Evolutionary conservation across 2,329 filamentous ascomycete species (phyloP), one percentile per base, ranked within the genome.

Genomic region (Metarhizium brunneum): DNA sequence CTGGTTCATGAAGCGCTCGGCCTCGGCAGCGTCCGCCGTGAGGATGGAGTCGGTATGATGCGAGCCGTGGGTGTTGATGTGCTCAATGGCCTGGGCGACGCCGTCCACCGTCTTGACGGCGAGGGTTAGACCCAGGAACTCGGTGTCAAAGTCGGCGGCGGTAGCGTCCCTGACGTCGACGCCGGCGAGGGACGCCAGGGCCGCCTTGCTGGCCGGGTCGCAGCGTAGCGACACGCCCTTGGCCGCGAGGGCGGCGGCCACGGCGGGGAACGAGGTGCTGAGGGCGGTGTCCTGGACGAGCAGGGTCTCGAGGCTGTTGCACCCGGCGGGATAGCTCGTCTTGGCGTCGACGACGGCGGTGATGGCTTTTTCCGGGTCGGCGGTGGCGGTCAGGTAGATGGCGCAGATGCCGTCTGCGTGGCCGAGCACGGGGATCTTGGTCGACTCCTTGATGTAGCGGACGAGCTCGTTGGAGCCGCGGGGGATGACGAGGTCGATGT

Each of bases 401-500:
- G 85, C 82, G 74, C 94, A 99, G 56, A 97, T 80, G 40, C 94
- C 94, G 69, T 99, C 94, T 29, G 94, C 94, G 69, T 99, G 94
- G 59, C 94, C 94, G 29, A 99, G 83, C 1, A 99, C 94, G 2
- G 94, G 94, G 63, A 99, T 97, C 67, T 90, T 90, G 53, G 94
- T 96, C 60, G 87, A 87, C 48, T 85, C 81, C 72, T 97, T 96
- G 72, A 96, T 90, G 71, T 90, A 90, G 56, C 88, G 82, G 45
- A 96, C 92, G 8, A 96, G 82, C 54, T 95, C 90, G 71, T 95
- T 96, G 54, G 87, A 89, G 51, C 92, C 92, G 43, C 94, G 82
- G 2, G 94, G 94, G 63, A 99, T 95, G 61, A 96, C 94, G 32
- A 99, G 85, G 69, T 99, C 94, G 64, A 99, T 95, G 66, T 90